phyloP scores from a whole-genome alignment of 2,329 filamentous ascomycete genomes.

The Epichloe hybrida region DNA sequence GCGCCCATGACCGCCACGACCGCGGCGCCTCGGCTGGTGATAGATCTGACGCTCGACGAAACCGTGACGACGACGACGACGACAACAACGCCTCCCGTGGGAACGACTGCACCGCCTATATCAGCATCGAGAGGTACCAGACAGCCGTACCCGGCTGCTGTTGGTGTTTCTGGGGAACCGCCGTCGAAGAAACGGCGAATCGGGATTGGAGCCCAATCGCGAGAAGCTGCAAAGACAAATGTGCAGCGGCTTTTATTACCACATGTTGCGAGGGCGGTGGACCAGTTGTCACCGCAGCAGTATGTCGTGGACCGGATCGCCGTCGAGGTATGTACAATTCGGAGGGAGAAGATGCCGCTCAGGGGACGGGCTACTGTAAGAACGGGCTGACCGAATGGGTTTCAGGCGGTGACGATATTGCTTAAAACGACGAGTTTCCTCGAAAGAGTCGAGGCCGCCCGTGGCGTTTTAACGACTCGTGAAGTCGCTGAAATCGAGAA shows the following conservation, averaged over 20 bases:
- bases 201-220: conserved; percentile 5
- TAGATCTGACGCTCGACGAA: conserved; percentile 14
- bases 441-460: conserved; percentile 11
- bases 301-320: conserved; percentile 17
- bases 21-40: conserved; percentile 11
- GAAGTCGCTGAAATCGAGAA: conserved; percentile 10
- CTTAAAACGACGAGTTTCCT: conserved; percentile 12
- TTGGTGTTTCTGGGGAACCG: conserved; percentile 10
- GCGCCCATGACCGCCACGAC: conserved; percentile 12
- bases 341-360: not conserved
- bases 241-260: conserved; percentile 20
- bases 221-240: conserved; percentile 12
- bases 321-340: conserved; percentile 13
- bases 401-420: conserved; percentile 13
- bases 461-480: conserved; percentile 7
- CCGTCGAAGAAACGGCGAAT: conserved; percentile 20
- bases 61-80: conserved; percentile 2
- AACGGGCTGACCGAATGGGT: not conserved
- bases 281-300: conserved; percentile 10
- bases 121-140: not conserved
- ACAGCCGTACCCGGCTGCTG: not conserved
- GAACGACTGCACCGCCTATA: not conserved
- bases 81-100: not conserved
- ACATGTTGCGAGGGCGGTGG: conserved; percentile 15
- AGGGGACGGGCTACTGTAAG: not conserved